These are phyloP conservation scores for Argentina anserina DNA, from an alignment of 306 rosid genomes.

Conservation along the genomic window DNA sequence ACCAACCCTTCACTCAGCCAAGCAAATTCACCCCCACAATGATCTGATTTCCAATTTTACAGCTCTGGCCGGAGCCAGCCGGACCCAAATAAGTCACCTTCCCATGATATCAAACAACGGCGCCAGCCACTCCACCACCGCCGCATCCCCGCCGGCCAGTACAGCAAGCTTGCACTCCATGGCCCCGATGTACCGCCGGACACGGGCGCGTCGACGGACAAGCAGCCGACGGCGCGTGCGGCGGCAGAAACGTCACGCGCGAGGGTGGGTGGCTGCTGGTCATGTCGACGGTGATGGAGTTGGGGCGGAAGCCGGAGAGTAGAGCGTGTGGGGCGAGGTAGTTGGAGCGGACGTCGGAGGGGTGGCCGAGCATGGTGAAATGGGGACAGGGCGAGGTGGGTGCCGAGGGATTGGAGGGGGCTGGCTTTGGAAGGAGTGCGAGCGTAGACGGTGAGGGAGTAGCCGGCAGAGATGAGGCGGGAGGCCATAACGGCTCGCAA, in stretches of 20 bases:
- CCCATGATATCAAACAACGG: slow-evolving; percentile 48
- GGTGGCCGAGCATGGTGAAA: slow-evolving; percentile 76
- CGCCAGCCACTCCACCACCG: slow-evolving; percentile 54
- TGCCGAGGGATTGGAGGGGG: slow-evolving; percentile 54
- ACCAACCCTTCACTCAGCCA: slow-evolving; percentile 78
- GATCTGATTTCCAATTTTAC: slow-evolving; percentile 81
- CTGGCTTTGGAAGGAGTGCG: slow-evolving; percentile 63
- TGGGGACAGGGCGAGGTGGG: slow-evolving; percentile 40
- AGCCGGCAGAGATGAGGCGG: slow-evolving; percentile 71
- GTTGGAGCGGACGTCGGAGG: slow-evolving; percentile 62
- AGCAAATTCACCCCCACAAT: slow-evolving; percentile 48
- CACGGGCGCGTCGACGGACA: slow-evolving; percentile 80
- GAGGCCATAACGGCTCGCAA: slow-evolving; percentile 87
- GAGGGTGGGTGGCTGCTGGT: slow-evolving; percentile 77
- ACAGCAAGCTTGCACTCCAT: slow-evolving; percentile 73
- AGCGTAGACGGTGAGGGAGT: slow-evolving; percentile 64
- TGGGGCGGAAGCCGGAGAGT: slow-evolving; percentile 42
- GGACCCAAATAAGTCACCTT: slow-evolving; percentile 52
- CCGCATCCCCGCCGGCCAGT: slow-evolving; percentile 56
- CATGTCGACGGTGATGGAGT: slow-evolving; percentile 53
- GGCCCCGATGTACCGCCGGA: slow-evolving; percentile 84
- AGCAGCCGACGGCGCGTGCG: slow-evolving; percentile 40
- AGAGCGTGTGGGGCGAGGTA: slow-evolving; percentile 34
- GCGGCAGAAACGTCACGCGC: slow-evolving; percentile 47
- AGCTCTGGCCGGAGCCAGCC: slow-evolving; percentile 71